A percentile compares a stretch with the other conserved stretches of the same genome.
Evolutionary conservation across 2,329 filamentous ascomycete genomes (phyloP).

Genomic region (Dichotomopilus funicola): DNA sequence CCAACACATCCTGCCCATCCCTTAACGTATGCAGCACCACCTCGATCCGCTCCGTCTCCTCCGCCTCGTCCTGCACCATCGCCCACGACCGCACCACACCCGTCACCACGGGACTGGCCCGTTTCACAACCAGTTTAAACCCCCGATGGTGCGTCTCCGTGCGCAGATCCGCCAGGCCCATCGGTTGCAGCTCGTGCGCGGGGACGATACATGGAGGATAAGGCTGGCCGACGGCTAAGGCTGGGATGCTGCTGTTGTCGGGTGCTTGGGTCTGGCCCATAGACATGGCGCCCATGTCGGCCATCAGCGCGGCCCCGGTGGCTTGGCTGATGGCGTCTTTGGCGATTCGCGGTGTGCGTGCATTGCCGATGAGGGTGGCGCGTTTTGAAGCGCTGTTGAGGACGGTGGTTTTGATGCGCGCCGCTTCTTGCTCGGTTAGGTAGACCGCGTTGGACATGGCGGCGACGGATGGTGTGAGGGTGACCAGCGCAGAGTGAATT

Average conservation of each 20-base stretch:
- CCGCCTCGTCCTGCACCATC: constrained; percentile 7
- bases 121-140: constrained; percentile 1
- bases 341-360: neutral
- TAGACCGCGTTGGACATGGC: neutral
- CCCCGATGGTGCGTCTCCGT: constrained; percentile 7
- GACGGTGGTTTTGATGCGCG: constrained; percentile 3
- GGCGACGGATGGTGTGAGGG: no score
- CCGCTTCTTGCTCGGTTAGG: constrained; percentile 5
- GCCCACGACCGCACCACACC: constrained; percentile 3
- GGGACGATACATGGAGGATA: constrained; percentile 1
- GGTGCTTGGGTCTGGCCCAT: neutral
- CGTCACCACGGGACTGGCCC: constrained; percentile 1
- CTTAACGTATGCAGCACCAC: neutral
- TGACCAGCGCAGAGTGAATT: no score
- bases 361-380: neutral
- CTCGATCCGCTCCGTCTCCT: constrained; percentile 6
- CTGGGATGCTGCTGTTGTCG: neutral
- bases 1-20: constrained; percentile 1
- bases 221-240: neutral
- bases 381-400: neutral
- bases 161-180: constrained; percentile 1
- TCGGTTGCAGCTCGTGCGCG: neutral
- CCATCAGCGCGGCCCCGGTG: constrained; percentile 4
- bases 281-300: constrained; percentile 3
- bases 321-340: constrained; percentile 8